Evolutionary conservation across 1,284 basidiomycete genomes (phyloP).

Genomic region (Lentinula novae-zelandiae): DNA sequence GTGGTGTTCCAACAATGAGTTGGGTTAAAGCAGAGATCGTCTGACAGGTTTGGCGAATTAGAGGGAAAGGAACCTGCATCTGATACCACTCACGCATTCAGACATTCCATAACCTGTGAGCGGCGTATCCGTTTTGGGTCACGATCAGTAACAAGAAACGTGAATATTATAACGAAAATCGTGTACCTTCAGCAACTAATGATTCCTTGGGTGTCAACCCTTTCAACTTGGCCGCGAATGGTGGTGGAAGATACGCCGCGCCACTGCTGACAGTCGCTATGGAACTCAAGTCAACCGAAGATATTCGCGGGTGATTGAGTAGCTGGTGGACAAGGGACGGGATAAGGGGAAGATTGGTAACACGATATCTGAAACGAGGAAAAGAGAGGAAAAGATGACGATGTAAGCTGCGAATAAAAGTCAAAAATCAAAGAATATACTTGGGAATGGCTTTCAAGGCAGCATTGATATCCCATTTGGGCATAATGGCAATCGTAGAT

Average conservation of each 20-base stretch:
- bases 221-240: conserved; percentile 41
- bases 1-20: conserved; percentile 38
- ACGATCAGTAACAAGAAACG: background rate
- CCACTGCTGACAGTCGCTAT: conserved; percentile 46
- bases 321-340: conserved; percentile 68
- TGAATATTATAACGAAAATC: background rate
- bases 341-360: conserved; percentile 49
- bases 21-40: conserved; percentile 49
- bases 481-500: conserved; percentile 49
- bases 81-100: conserved; percentile 50
- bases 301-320: conserved; percentile 48
- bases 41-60: conserved; percentile 29
- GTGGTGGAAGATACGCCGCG: conserved; percentile 64
- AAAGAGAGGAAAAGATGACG: background rate
- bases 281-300: conserved; percentile 51
- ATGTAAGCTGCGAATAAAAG: background rate
- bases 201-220: conserved; percentile 32
- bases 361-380: conserved; percentile 38
- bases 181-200: conserved; percentile 46
- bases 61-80: background rate
- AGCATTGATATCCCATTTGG: conserved; percentile 54
- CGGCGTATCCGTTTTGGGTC: background rate
- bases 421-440: conserved; percentile 22
- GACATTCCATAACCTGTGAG: conserved; percentile 70
- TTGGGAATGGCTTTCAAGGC: conserved; percentile 39